These are phyloP conservation scores for Vitis hybrid DNA, from an alignment of 177 flowering plant species.

Conservation along the genomic window DNA sequence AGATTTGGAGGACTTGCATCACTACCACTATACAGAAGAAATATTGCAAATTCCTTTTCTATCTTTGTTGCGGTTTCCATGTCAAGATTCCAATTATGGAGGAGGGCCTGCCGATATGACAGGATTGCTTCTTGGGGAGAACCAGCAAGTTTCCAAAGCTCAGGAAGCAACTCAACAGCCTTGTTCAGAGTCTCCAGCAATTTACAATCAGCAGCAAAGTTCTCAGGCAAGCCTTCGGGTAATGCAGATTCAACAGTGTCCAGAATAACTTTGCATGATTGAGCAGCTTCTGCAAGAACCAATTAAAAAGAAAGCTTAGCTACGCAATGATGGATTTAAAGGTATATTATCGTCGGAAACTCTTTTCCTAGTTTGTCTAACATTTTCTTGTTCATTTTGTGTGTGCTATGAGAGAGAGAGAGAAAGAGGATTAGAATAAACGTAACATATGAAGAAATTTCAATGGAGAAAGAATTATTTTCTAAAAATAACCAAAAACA, in stretches of 20 bases:
- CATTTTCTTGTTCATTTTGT: too few relatives aligned
- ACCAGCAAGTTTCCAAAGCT: conserved; percentile 72
- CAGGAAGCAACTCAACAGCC: conserved; percentile 88
- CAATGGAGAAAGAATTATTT: background rate
- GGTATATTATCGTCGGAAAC: background rate
- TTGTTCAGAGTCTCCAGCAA: conserved; percentile 72
- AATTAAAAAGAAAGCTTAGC: conserved; percentile 24
- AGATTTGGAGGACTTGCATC: conserved; percentile 86
- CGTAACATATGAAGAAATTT: background rate
- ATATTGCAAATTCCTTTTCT: conserved; percentile 80
- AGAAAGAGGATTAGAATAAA: background rate
- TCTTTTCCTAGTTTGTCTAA: background rate
- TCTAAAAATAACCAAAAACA: background rate
- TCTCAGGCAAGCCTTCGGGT: conserved; percentile 72
- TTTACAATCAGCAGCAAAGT: conserved; percentile 56
- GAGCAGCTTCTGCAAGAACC: conserved; percentile 87
- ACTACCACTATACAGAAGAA: conserved; percentile 80
- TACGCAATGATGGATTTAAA: background rate
- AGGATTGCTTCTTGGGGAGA: conserved; percentile 60
- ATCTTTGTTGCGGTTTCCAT: conserved; percentile 52
- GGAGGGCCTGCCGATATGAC: conserved; percentile 77
- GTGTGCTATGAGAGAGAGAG: background rate
- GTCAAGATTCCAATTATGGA: conserved; percentile 81
- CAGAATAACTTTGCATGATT: conserved; percentile 74
- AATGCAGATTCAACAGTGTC: conserved; percentile 83